Percentiles rank a stretch among this genome's conserved stretches.
phyloP scores from a whole-genome alignment of 108 stramenopile genomes.

The Nitzschia sp. region DNA sequence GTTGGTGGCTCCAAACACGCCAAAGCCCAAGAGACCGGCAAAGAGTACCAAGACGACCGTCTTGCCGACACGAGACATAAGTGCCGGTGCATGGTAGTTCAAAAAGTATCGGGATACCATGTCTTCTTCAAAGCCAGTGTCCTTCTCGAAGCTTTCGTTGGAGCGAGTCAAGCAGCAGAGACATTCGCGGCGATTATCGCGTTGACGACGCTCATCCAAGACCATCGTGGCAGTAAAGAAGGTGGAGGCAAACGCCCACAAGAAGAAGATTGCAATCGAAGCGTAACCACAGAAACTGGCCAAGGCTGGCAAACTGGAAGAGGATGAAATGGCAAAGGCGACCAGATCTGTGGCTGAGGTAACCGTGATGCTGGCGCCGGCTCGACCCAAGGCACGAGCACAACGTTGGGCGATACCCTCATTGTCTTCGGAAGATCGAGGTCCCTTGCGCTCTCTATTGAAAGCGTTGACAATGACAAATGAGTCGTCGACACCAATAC shows the following conservation, averaged over 20 bases:
- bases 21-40: slow-evolving; percentile 48
- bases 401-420: slow-evolving; percentile 36
- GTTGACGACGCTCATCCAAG: slow-evolving; percentile 75
- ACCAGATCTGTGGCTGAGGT: slow-evolving; percentile 77
- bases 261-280: slow-evolving; percentile 62
- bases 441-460: slow-evolving; percentile 54
- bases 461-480: slow-evolving; percentile 82
- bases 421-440: slow-evolving; percentile 47
- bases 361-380: slow-evolving; percentile 67
- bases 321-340: slow-evolving; percentile 73
- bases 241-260: slow-evolving; percentile 68
- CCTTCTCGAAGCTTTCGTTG: slow-evolving; percentile 26
- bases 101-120: slow-evolving; percentile 53
- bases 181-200: slow-evolving; percentile 65
- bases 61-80: slow-evolving; percentile 50
- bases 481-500: slow-evolving; percentile 83
- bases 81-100: slow-evolving; percentile 56
- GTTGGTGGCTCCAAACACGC: slow-evolving; percentile 48
- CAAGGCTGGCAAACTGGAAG: slow-evolving; percentile 67
- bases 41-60: slow-evolving; percentile 37
- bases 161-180: slow-evolving; percentile 61
- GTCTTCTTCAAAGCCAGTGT: slow-evolving; percentile 43
- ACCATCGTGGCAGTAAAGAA: slow-evolving; percentile 69
- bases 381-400: slow-evolving; percentile 50
- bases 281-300: slow-evolving; percentile 80